These are phyloP conservation scores for Coemansia guatemalensis DNA, from an alignment of 192 early-diverging fungal species.

Conservation along the genomic window DNA sequence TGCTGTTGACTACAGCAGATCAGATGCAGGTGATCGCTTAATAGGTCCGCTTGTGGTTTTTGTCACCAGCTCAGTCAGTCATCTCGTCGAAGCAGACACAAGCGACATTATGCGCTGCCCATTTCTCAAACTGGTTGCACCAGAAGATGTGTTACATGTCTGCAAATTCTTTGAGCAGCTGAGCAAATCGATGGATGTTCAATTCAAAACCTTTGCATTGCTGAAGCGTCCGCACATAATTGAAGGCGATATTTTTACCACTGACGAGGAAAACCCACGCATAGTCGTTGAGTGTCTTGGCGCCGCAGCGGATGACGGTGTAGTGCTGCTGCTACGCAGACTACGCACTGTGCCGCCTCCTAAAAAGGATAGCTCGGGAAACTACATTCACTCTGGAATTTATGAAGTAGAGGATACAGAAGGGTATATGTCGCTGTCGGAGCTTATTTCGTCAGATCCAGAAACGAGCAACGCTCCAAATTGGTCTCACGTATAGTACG, in stretches of 20 bases:
- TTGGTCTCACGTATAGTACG: constrained; percentile 12
- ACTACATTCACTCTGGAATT: constrained; percentile 10
- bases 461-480: constrained; percentile 27
- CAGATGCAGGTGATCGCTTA: constrained; percentile 1
- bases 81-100: constrained; percentile 30
- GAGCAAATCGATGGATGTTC: constrained; percentile 26
- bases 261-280: constrained; percentile 25
- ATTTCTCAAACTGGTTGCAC: constrained; percentile 41
- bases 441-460: constrained; percentile 38
- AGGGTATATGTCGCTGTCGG: constrained; percentile 33
- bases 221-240: constrained; percentile 33
- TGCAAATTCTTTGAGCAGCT: constrained; percentile 28
- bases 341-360: constrained; percentile 20
- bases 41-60: constrained; percentile 37
- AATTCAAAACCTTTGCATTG: constrained; percentile 32
- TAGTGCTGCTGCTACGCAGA: constrained; percentile 32
- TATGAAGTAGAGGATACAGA: constrained; percentile 8
- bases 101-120: constrained; percentile 28
- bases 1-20: too few relatives aligned
- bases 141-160: constrained; percentile 30
- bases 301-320: constrained; percentile 35
- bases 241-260: constrained; percentile 25
- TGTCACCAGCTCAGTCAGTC: constrained; percentile 28
- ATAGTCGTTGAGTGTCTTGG: constrained; percentile 35
- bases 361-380: constrained; percentile 12